These are phyloP conservation scores for Monosporascus sp. DNA, from an alignment of 2,329 filamentous ascomycete species.

Conservation along the genomic window DNA sequence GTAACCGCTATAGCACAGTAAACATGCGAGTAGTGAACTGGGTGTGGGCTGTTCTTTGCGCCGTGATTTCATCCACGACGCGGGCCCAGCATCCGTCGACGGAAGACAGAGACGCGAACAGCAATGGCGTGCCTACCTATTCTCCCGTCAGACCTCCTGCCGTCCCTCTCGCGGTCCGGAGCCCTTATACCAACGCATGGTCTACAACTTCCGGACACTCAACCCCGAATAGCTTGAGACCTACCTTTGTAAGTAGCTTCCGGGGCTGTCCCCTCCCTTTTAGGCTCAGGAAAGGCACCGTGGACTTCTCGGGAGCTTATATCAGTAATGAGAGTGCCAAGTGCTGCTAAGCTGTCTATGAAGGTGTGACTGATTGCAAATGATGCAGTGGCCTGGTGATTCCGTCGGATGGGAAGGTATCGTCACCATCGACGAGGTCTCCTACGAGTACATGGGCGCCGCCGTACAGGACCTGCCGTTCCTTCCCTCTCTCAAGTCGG, in stretches of 20 bases:
- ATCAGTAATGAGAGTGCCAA: not conserved
- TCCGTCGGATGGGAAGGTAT: conserved; percentile 43
- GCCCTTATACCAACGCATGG: conserved; percentile 55
- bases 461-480: conserved; percentile 35
- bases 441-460: conserved; percentile 40
- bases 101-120: not conserved
- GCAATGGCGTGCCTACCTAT: conserved; percentile 23
- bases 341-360: too few species aligned
- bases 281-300: too few species aligned
- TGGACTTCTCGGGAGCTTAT: too few species aligned
- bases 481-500: conserved; percentile 27
- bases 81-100: conserved; percentile 3
- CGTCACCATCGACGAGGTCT: conserved; percentile 35
- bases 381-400: conserved; percentile 52
- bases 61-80: not conserved
- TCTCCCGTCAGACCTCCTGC: conserved; percentile 49
- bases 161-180: conserved; percentile 51
- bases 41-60: not conserved
- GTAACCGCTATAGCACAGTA: not conserved
- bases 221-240: conserved; percentile 70
- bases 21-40: not conserved
- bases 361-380: not conserved
- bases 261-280: not conserved
- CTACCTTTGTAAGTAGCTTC: conserved; percentile 51
- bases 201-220: conserved; percentile 59